phyloP scores from a whole-genome alignment of 768 basidiomycete genomes.

The Hirschioporus abietinus region DNA sequence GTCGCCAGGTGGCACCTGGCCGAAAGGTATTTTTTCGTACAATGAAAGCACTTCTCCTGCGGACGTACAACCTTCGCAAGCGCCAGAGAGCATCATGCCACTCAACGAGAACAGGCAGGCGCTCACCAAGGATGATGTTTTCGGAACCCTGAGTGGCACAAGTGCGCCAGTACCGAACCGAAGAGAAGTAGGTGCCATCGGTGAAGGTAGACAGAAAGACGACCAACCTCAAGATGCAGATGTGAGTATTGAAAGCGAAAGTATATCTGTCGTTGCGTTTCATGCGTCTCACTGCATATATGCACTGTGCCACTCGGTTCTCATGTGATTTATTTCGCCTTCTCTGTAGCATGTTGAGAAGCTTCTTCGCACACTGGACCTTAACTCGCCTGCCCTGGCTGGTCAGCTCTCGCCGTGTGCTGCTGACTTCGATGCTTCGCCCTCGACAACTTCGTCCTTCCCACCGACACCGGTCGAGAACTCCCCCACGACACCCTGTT shows the following conservation, averaged over 20 bases:
- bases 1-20: constrained; percentile 62
- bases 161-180: constrained; percentile 30
- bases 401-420: constrained; percentile 38
- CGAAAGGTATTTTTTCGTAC: constrained; percentile 57
- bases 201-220: constrained; percentile 68
- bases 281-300: constrained; percentile 18
- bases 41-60: constrained; percentile 37
- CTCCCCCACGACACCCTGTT: constrained; percentile 12
- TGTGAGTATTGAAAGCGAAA: constrained; percentile 15
- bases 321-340: neutral
- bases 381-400: constrained; percentile 65
- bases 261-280: constrained; percentile 21
- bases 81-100: constrained; percentile 31
- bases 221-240: constrained; percentile 39
- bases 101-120: neutral
- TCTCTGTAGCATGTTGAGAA: constrained; percentile 68
- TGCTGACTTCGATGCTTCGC: constrained; percentile 35
- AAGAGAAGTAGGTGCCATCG: constrained; percentile 63
- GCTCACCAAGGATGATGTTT: constrained; percentile 49
- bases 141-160: constrained; percentile 46
- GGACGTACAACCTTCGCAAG: constrained; percentile 22
- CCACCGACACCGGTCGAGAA: constrained; percentile 5
- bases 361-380: constrained; percentile 71
- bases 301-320: constrained; percentile 9
- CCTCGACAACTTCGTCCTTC: constrained; percentile 5